These are phyloP conservation scores for Hyphodiscus sp. DNA, from an alignment of 2,329 filamentous ascomycete genomes.

Conservation along the genomic window DNA sequence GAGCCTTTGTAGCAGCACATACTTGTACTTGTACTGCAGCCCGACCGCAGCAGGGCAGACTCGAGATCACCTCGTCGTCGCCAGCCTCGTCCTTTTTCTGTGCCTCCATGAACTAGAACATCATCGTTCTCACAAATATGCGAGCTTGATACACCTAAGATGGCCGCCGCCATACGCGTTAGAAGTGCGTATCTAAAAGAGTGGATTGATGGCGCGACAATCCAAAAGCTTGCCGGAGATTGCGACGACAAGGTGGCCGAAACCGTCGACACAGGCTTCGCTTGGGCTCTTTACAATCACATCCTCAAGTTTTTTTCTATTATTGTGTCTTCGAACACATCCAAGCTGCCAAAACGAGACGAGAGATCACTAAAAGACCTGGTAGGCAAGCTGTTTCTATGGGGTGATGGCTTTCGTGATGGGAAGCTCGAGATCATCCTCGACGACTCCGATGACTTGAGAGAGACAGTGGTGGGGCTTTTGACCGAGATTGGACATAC, in stretches of 20 bases:
- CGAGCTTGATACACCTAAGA: not conserved
- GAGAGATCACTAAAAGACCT: not conserved
- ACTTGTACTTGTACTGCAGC: too few species aligned
- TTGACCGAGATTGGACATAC: not conserved
- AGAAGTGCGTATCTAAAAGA: not conserved
- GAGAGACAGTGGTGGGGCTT: not conserved
- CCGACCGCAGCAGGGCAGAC: not conserved
- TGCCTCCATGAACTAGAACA: not conserved
- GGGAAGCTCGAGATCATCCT: constrained; percentile 1
- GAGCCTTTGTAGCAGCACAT: not conserved
- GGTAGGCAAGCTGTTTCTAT: constrained; percentile 1
- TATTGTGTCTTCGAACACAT: not conserved
- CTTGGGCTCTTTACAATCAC: constrained; percentile 2
- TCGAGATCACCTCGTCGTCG: not conserved
- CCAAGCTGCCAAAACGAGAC: not conserved
- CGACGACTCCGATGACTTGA: constrained; percentile 2
- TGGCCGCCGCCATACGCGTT: not conserved
- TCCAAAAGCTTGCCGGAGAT: not conserved
- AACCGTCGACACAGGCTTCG: not conserved
- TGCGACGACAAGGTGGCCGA: not conserved
- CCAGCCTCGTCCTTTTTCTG: not conserved
- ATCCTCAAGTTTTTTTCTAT: not conserved
- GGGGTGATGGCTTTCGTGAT: constrained; percentile 4
- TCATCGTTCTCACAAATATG: not conserved
- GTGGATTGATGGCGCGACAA: constrained; percentile 6